Conservation (phyloP, 176 grass and related monocot species). For the Calamus simplicifolius region DNA sequence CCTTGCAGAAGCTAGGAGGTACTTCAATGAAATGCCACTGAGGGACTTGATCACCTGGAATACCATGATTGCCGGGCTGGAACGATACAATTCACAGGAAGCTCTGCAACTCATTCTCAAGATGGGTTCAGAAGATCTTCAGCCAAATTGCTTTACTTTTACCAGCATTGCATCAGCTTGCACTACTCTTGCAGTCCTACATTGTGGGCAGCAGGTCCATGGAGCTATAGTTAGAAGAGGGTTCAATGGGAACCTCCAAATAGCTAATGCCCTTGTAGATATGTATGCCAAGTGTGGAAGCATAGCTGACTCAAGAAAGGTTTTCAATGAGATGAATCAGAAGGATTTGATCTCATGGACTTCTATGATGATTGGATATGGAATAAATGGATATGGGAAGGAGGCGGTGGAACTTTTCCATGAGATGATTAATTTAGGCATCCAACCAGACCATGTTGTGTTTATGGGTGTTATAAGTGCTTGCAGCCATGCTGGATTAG, state of each 20-base stretch:
- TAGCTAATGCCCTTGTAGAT: slow-evolving; percentile 40
- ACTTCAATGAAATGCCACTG: slow-evolving; percentile 35
- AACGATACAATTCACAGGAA: slow-evolving; percentile 22
- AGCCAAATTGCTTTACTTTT: slow-evolving; percentile 38
- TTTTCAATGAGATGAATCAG: slow-evolving; percentile 29
- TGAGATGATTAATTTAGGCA: slow-evolving; percentile 29
- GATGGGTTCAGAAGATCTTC: slow-evolving; percentile 10
- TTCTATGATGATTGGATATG: slow-evolving; percentile 51
- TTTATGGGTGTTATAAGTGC: slow-evolving; percentile 41
- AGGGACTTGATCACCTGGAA: slow-evolving; percentile 52
- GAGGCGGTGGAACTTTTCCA: slow-evolving; percentile 36
- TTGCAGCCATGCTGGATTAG: slow-evolving; percentile 52
- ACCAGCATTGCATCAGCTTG: slow-evolving; percentile 47
- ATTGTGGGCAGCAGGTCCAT: slow-evolving; percentile 45
- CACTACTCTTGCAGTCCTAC: slow-evolving; percentile 34
- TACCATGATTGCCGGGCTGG: slow-evolving; percentile 44
- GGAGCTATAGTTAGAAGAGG: slow-evolving; percentile 31
- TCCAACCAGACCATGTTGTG: slow-evolving; percentile 38
- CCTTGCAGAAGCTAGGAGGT: slow-evolving; percentile 23
- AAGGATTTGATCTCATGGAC: slow-evolving; percentile 50
- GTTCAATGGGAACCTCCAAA: slow-evolving; percentile 24
- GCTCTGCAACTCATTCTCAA: slow-evolving; percentile 40
- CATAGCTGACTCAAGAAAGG: slow-evolving; percentile 25
- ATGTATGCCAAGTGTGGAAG: slow-evolving; percentile 63
- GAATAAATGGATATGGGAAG: slow-evolving; percentile 31